Conservation (phyloP, 148 eudicot species). For the Heliosperma pusillum region DNA sequence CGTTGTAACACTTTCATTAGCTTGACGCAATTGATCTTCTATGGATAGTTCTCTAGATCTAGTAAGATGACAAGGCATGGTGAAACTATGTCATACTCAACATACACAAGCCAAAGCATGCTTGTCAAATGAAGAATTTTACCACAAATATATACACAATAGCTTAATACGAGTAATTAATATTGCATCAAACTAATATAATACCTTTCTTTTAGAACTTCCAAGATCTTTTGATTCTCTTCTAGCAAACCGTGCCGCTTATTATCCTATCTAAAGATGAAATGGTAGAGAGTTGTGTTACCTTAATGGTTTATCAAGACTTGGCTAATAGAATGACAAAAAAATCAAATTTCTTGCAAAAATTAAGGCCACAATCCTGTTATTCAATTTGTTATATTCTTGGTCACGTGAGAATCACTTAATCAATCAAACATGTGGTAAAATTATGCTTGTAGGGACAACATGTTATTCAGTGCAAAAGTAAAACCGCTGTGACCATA, state of each 20-base stretch:
- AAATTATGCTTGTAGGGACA: neutral
- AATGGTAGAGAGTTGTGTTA: neutral
- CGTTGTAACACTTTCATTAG: slow-evolving; percentile 88
- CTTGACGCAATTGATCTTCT: slow-evolving; percentile 95
- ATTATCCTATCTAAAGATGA: slow-evolving; percentile 74
- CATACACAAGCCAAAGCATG: neutral
- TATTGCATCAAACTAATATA: neutral
- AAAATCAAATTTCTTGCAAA: neutral
- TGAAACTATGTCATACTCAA: neutral
- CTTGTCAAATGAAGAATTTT: neutral
- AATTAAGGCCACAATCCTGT: neutral
- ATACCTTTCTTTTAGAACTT: slow-evolving; percentile 89
- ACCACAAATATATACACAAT: slow-evolving; percentile 11
- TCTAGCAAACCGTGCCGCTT: slow-evolving; percentile 97
- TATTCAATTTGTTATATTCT: neutral
- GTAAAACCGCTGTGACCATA: neutral
- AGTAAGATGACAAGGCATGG: slow-evolving; percentile 17
- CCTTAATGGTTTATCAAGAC: neutral
- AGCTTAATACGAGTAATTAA: neutral
- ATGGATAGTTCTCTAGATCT: slow-evolving; percentile 76
- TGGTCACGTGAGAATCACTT: neutral
- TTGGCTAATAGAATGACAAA: neutral
- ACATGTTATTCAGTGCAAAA: neutral
- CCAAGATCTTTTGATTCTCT: slow-evolving; percentile 91
- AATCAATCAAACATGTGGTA: neutral